A percentile compares a stretch with the other conserved stretches of the same genome.
Conservation (phyloP, 2,329 filamentous ascomycete genomes). For the Eurotiales sp. region DNA sequence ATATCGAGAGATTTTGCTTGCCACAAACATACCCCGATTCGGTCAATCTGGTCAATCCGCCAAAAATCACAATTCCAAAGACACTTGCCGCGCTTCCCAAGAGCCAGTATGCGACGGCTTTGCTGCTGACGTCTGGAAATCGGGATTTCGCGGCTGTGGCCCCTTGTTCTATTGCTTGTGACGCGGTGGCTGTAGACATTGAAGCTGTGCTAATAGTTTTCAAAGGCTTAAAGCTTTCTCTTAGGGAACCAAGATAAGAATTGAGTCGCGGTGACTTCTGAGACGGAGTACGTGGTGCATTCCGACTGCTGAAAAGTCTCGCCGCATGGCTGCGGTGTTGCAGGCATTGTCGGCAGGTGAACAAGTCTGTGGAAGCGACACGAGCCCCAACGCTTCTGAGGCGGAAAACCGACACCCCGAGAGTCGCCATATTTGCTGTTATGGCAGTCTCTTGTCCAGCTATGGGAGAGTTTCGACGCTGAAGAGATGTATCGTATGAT, state of each 20-base stretch:
- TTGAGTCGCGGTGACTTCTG: slow-evolving; percentile 25
- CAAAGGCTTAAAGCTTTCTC: slow-evolving; percentile 14
- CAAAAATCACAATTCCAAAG: slow-evolving; percentile 95
- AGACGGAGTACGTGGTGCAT: slow-evolving; percentile 23
- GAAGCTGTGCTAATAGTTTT: not conserved
- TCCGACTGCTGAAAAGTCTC: slow-evolving; percentile 30
- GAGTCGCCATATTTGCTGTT: slow-evolving; percentile 28
- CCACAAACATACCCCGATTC: slow-evolving; percentile 77
- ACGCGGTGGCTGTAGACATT: slow-evolving; percentile 15
- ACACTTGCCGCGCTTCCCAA: slow-evolving; percentile 87
- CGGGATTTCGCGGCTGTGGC: slow-evolving; percentile 30
- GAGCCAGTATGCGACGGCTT: slow-evolving; percentile 85
- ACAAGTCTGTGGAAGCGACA: slow-evolving; percentile 35
- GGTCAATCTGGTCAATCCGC: slow-evolving; percentile 86
- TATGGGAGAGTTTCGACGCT: not conserved
- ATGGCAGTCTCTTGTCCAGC: not conserved
- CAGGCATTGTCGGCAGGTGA: slow-evolving; percentile 42
- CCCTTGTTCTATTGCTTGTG: slow-evolving; percentile 21
- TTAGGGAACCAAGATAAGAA: slow-evolving; percentile 26
- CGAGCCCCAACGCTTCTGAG: slow-evolving; percentile 33
- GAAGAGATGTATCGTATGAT: not conserved
- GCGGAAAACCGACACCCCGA: slow-evolving; percentile 28
- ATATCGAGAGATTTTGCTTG: not conserved
- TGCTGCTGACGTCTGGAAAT: slow-evolving; percentile 63
- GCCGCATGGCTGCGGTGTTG: slow-evolving; percentile 27